phyloP scores from a whole-genome alignment of 768 basidiomycete species.

The Rhizopogon sp. region DNA sequence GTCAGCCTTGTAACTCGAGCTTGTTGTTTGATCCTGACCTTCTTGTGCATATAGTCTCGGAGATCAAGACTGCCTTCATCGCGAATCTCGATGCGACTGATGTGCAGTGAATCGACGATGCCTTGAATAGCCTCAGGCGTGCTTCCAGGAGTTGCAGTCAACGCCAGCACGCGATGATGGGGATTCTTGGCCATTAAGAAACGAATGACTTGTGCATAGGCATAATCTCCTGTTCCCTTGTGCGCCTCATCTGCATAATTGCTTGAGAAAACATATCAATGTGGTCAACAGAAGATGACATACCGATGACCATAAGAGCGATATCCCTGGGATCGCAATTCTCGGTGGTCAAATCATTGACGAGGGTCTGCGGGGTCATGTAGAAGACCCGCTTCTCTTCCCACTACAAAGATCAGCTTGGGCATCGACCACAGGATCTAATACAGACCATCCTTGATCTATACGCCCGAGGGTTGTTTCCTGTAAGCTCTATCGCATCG shows the following conservation, averaged over 20 bases:
- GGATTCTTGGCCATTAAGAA: conserved; percentile 94
- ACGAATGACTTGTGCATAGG: conserved; percentile 85
- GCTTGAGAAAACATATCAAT: conserved; percentile 1
- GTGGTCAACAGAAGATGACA: conserved; percentile 11
- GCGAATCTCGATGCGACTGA: conserved; percentile 91
- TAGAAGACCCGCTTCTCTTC: conserved; percentile 82
- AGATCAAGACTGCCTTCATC: conserved; percentile 89
- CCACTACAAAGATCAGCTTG: conserved; percentile 46
- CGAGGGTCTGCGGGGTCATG: conserved; percentile 93
- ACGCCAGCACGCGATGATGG: conserved; percentile 85
- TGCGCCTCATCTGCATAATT: conserved; percentile 81
- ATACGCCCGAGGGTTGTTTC: conserved; percentile 50
- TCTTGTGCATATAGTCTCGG: conserved; percentile 79
- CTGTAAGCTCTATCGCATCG: conserved; percentile 86
- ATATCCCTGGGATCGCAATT: conserved; percentile 78
- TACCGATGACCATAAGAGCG: conserved; percentile 84
- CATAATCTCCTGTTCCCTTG: conserved; percentile 87
- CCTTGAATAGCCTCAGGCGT: conserved; percentile 83
- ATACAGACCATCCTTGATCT: conserved; percentile 57
- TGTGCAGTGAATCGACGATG: conserved; percentile 90
- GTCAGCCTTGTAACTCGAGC: not conserved
- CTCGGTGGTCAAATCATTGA: conserved; percentile 75
- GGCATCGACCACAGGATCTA: not conserved
- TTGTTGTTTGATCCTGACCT: conserved; percentile 40
- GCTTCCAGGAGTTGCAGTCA: conserved; percentile 93